These are phyloP conservation scores for Babesia microti DNA, from an alignment of 169 alveolate species.

Conservation along the genomic window DNA sequence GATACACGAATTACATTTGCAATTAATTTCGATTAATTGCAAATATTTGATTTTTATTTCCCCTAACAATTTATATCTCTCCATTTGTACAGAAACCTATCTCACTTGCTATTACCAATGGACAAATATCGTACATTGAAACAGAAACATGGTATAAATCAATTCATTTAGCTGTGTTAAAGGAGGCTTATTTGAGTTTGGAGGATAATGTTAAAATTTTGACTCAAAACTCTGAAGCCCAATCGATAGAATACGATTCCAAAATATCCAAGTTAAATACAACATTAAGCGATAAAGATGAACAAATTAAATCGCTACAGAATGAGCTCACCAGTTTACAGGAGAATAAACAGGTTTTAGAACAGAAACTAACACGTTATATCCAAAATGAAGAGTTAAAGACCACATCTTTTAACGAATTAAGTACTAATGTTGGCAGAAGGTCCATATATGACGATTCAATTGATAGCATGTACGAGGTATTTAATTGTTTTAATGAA, in stretches of 20 bases:
- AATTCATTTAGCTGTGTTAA: too few species aligned
- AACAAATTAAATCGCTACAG: too few species aligned
- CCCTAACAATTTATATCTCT: background rate
- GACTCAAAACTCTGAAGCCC: too few species aligned
- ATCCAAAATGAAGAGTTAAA: background rate
- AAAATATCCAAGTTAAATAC: too few species aligned
- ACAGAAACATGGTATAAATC: too few species aligned
- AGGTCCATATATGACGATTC: background rate
- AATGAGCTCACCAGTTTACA: slow-evolving; percentile 1
- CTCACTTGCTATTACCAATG: too few species aligned
- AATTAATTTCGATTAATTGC: background rate
- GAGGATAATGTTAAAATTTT: too few species aligned
- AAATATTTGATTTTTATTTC: background rate
- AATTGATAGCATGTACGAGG: slow-evolving; percentile 1
- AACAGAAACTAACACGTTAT: background rate
- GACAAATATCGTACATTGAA: too few species aligned
- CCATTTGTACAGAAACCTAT: background rate
- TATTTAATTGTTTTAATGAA: slow-evolving; percentile 1
- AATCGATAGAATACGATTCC: too few species aligned
- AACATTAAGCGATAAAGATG: too few species aligned
- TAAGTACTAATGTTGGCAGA: background rate
- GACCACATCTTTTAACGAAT: background rate
- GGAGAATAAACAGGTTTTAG: background rate
- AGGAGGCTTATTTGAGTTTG: too few species aligned
- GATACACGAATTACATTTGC: background rate